These are phyloP conservation scores for Rhynchosporium secalis DNA, from an alignment of 2,329 filamentous ascomycete species.

Conservation along the genomic window DNA sequence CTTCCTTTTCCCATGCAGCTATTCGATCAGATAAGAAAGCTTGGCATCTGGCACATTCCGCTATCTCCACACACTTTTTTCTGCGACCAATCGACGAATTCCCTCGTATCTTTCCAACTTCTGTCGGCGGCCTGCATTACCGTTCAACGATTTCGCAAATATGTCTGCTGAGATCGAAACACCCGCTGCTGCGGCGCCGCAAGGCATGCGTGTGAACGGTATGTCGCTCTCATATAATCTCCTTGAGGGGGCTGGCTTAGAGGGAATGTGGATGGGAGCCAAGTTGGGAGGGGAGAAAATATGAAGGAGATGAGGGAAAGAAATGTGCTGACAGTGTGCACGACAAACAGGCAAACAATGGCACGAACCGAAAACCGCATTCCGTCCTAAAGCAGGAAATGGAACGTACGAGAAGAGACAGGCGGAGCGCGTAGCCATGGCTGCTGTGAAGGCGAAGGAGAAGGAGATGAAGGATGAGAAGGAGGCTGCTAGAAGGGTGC, in stretches of 20 bases:
- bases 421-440: conserved; percentile 66
- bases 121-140: not conserved
- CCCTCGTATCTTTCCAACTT: not conserved
- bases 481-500: conserved; percentile 80
- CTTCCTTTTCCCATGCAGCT: not conserved
- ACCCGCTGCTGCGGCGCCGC: conserved; percentile 14
- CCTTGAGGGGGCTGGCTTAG: no score
- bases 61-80: conserved; percentile 1
- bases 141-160: not conserved
- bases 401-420: conserved; percentile 77
- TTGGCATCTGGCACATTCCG: conserved; percentile 1
- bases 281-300: not conserved
- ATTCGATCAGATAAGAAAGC: conserved; percentile 6
- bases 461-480: conserved; percentile 96
- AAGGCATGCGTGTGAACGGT: conserved; percentile 84
- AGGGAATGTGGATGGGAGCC: not conserved
- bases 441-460: conserved; percentile 86
- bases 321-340: not conserved
- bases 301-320: not conserved
- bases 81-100: conserved; percentile 1
- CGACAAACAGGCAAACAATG: conserved; percentile 79
- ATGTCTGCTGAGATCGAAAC: conserved; percentile 34
- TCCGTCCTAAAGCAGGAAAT: conserved; percentile 77
- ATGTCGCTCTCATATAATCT: conserved; percentile 28
- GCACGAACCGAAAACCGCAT: conserved; percentile 80